phyloP scores from a whole-genome alignment of 164 flowering plant species.

The Umbilicus rupestris region DNA sequence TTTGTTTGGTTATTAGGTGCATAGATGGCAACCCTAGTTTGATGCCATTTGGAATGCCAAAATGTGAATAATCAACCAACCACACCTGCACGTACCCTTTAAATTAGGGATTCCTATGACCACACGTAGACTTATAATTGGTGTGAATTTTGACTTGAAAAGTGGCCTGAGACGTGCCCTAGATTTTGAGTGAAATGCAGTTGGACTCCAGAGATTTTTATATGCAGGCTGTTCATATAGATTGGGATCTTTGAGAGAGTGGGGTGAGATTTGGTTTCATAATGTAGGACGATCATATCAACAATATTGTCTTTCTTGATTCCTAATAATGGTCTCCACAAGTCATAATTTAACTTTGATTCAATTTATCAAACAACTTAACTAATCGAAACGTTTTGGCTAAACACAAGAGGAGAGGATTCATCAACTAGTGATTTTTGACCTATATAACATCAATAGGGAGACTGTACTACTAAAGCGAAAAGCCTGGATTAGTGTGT shows the following conservation, averaged over 20 bases:
- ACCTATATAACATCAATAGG: background rate
- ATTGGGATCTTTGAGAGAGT: background rate
- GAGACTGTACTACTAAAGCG: background rate
- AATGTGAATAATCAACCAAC: background rate
- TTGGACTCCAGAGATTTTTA: background rate
- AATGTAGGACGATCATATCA: background rate
- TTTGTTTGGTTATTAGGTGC: background rate
- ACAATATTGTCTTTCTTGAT: background rate
- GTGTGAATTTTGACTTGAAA: background rate
- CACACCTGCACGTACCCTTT: background rate
- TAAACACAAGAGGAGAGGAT: no score
- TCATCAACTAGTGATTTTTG: background rate
- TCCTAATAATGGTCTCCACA: background rate
- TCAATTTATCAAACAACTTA: no score
- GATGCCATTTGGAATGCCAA: background rate
- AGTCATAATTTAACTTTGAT: background rate
- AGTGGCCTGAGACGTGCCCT: background rate
- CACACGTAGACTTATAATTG: background rate
- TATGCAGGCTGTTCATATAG: background rate
- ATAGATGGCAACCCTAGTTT: background rate
- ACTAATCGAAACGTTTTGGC: no score
- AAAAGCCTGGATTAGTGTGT: background rate
- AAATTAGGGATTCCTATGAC: background rate
- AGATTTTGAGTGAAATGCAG: background rate
- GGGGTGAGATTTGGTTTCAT: conserved; percentile 1